Evolutionary conservation across 768 basidiomycete species (phyloP), one percentile per base, ranked within the genome.

Genomic region (Serendipita vermifera): DNA sequence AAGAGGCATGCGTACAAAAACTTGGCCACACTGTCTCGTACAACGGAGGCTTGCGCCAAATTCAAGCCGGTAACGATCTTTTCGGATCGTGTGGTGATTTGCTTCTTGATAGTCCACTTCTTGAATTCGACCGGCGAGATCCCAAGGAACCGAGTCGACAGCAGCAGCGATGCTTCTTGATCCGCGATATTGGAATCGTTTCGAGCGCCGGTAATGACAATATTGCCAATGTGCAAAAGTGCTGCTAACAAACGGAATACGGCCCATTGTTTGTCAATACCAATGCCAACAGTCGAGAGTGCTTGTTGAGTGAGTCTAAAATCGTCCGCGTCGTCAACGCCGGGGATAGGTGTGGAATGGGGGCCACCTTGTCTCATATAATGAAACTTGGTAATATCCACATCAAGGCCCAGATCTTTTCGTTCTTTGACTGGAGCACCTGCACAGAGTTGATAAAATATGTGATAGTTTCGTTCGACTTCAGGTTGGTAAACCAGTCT

Each of bases 31-130:
- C 87, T 89, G 68, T 99, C 96, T 59, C 91, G 77, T 55, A 99
- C 96, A 56, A 92, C 89, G 13, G 81, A 86, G 14, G 96, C 93
- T 68, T 96, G 92, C 3, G 86, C 77, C 11, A 80, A 83, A 70
- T 80, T 92, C 60, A 99, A 73, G 54, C 81, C 70, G 0, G 90
- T 91, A 22, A 94, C 79, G 58, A 99, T 98, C 77, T 94, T 98
- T 72, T 99, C 96, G 14, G 82, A 81, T 39, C 96, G 81, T 1
- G 96, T 96, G 24, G 80, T 80, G 60, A 99, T 86, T 70, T 98
- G 96, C 71, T 93, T 98, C 77, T 98, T 98, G 71, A 96, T 71
- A 1, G 88, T 93, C 96, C 96, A 99, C 69, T 88, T 97, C 75
- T 89, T 97, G 78, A 99, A 99, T 59, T 98, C 96, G 15, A 81